Evolutionary conservation across 176 grass and related monocot genomes (phyloP), one percentile per base, ranked within the genome.

Genomic region (Poa annua): DNA sequence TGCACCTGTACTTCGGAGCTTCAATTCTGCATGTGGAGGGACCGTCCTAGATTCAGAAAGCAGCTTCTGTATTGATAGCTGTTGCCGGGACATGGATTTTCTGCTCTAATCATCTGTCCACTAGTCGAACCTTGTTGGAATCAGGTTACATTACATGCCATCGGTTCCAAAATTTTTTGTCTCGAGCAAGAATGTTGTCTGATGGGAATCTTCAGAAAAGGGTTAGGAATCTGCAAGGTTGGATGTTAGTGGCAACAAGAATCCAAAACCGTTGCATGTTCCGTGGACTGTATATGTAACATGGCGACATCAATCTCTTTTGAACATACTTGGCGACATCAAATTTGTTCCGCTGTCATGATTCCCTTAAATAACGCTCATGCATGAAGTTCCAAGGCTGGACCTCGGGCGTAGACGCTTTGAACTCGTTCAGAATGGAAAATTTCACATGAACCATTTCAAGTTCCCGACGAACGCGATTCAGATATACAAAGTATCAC

Each of bases 1-100:
- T 49, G 41, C 41, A 4, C 57, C 56, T 76, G 61, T 76, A 85
- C 81, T 81, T 80, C 1, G 63, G 82, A 81, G 52, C 70, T 85
- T 89, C 77, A 89, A 61, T 81, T 89, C 70, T 16, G 71, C 72
- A 48, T 49, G 79, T 77, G 51, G 68, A 60, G 24, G 54, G 72
- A 83, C 64, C 71, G 79, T 38, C 64, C 24, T 50, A 24, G 42
- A 54, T 39, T 48, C 63, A 57, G 63, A 78, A 78, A 41, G 62
- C 9, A 32, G 51, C 66, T 82, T 56, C 60, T 21, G 2, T 12
- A 5, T 62, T 66, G 26, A 39, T 48, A 71, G 41, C 75, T 48
- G 59, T 21, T 64, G 35, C 13, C 24, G 35, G n/a, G 53, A 17
- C 29, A n/a, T 72, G 22, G 13, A 9, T 48, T 70, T 29, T 39